A percentile compares a stretch with the other conserved stretches of the same genome.
Evolutionary conservation across 225 moss, liverwort and hornwort species (phyloP).

Genomic region (Anthoceros angustus): DNA sequence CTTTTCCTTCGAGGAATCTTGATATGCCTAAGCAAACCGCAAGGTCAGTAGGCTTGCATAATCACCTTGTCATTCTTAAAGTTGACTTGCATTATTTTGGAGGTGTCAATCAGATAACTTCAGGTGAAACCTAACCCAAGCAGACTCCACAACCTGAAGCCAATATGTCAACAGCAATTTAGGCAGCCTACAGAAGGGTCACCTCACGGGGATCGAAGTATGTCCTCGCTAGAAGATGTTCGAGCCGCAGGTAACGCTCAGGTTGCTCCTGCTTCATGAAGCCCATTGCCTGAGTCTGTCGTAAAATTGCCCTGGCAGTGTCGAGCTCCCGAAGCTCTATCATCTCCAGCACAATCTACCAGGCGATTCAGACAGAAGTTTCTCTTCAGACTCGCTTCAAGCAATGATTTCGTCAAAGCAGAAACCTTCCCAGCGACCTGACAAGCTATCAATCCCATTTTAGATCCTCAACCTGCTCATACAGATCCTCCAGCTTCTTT

Average conservation of each 20-base stretch:
- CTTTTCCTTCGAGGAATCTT: conserved; percentile 96
- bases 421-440: neutral
- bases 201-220: conserved; percentile 99
- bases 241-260: conserved; percentile 89
- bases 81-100: neutral
- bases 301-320: conserved; percentile 90
- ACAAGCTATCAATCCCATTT: neutral
- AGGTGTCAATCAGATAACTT: neutral
- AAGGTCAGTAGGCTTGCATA: neutral
- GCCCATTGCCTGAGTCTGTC: conserved; percentile 98
- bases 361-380: too few species aligned
- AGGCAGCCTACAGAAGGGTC: neutral
- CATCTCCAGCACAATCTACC: conserved; percentile 97
- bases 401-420: too few species aligned
- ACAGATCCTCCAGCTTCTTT: conserved; percentile 95
- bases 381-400: too few species aligned
- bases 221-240: conserved; percentile 92
- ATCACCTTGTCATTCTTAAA: neutral
- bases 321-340: conserved; percentile 98
- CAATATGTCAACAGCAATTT: neutral
- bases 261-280: conserved; percentile 99
- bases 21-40: conserved; percentile 48
- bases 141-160: neutral
- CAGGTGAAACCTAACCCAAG: neutral
- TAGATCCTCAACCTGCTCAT: conserved; percentile 54